Conservation (phyloP, 2,329 filamentous ascomycete genomes). For the Venturia pyrina region DNA sequence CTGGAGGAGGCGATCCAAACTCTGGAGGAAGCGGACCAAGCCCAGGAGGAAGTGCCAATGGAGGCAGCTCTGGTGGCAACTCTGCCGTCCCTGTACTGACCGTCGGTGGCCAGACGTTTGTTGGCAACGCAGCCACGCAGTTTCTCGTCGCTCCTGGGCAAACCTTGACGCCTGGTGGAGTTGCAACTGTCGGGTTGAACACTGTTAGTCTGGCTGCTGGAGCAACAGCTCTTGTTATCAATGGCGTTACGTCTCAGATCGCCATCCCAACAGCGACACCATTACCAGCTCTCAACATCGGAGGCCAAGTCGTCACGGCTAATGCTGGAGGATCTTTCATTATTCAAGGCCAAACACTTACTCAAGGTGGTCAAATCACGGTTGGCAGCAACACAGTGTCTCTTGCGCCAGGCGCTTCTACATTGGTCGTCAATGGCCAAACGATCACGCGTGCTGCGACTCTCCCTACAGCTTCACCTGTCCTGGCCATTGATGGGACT, state of each 20-base stretch:
- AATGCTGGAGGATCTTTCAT: constrained; percentile 9
- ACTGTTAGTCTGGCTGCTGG: constrained; percentile 30
- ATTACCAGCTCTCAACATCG: constrained; percentile 18
- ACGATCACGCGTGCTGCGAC: constrained; percentile 14
- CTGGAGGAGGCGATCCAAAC: background rate
- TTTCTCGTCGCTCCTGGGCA: constrained; percentile 29
- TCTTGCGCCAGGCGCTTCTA: constrained; percentile 1
- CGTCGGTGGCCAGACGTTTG: constrained; percentile 29
- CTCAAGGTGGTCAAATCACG: constrained; percentile 13
- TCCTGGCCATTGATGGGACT: constrained; percentile 19
- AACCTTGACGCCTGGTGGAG: constrained; percentile 29
- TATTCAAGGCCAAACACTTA: constrained; percentile 12
- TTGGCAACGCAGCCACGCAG: constrained; percentile 36
- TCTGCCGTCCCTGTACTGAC: constrained; percentile 27
- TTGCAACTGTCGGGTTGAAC: constrained; percentile 28
- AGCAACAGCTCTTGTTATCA: constrained; percentile 28
- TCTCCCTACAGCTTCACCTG: constrained; percentile 17
- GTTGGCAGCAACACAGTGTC: constrained; percentile 12
- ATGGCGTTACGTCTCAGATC: constrained; percentile 14
- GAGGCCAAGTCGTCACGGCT: constrained; percentile 17
- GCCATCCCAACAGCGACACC: constrained; percentile 16
- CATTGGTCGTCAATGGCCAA: constrained; percentile 11
- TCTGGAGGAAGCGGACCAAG: background rate
- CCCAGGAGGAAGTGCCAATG: background rate
- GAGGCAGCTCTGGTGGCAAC: background rate